A percentile compares a stretch with the other conserved stretches of the same genome.
These are phyloP conservation scores for Lachnellula suecica DNA, from an alignment of 2,329 filamentous ascomycete genomes.

Conservation along the genomic window DNA sequence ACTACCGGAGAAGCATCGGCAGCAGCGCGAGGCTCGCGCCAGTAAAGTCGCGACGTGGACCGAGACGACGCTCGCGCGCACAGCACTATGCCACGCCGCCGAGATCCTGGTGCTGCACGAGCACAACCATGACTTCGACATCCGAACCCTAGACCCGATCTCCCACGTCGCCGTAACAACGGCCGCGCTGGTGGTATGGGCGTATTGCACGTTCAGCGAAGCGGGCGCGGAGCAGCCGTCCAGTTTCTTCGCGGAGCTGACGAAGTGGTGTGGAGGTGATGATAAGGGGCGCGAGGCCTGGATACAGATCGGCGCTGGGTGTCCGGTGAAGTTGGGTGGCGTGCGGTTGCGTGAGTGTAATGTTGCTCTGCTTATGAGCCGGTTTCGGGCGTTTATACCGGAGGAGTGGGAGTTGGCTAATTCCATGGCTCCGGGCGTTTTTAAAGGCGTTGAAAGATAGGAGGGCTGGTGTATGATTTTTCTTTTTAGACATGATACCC, in stretches of 20 bases:
- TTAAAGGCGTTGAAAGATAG: neutral
- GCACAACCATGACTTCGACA: slow-evolving; percentile 2
- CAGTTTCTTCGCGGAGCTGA: slow-evolving; percentile 25
- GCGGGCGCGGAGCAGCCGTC: slow-evolving; percentile 2
- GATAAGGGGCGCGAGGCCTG: slow-evolving; percentile 20
- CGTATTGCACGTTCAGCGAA: slow-evolving; percentile 34
- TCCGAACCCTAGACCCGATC: slow-evolving; percentile 33
- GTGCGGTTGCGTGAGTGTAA: slow-evolving; percentile 35
- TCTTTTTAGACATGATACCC: no score
- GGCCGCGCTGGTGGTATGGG: slow-evolving; percentile 37
- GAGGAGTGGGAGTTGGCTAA: slow-evolving; percentile 5
- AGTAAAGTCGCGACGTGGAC: slow-evolving; percentile 33
- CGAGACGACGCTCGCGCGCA: slow-evolving; percentile 29
- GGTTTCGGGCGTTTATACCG: slow-evolving; percentile 2
- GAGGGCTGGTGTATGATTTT: neutral
- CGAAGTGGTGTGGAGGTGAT: slow-evolving; percentile 22
- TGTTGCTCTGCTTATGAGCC: slow-evolving; percentile 9
- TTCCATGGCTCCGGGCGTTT: neutral
- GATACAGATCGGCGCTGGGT: slow-evolving; percentile 18
- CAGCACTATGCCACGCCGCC: slow-evolving; percentile 35
- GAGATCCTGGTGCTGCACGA: slow-evolving; percentile 29
- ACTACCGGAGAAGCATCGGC: neutral
- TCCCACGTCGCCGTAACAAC: slow-evolving; percentile 34
- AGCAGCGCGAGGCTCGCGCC: neutral
- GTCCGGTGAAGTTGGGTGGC: slow-evolving; percentile 26